Percentiles rank a stretch among this genome's conserved stretches.
Conservation (phyloP, 768 basidiomycete species). For the Lactarius psammicola region DNA sequence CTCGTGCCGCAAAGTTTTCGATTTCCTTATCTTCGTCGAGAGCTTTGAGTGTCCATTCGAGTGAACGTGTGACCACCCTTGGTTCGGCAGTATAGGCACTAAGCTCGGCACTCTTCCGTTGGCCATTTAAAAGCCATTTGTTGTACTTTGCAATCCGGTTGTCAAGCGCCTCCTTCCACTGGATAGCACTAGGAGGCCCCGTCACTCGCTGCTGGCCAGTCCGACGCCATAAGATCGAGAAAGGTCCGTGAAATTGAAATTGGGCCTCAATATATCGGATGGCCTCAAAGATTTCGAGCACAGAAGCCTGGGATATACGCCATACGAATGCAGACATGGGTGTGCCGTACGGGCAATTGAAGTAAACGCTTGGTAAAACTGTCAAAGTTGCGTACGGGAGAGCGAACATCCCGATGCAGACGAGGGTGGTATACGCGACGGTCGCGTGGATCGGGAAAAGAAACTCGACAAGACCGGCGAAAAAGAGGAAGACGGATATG, state of each 20-base stretch:
- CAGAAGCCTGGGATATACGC: not conserved
- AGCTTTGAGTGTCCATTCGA: not conserved
- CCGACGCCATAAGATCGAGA: not conserved
- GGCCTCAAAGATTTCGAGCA: not conserved
- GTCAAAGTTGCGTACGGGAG: not conserved
- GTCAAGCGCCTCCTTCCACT: too few species aligned
- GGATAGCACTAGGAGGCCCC: too few species aligned
- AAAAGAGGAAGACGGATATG: slow-evolving; percentile 8
- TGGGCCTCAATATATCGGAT: not conserved
- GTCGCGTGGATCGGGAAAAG: not conserved
- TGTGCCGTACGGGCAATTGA: slow-evolving; percentile 5
- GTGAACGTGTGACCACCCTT: not conserved
- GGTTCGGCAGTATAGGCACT: not conserved
- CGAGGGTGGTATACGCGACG: not conserved
- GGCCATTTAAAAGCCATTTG: too few species aligned
- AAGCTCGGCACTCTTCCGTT: not conserved
- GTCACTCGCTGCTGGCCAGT: too few species aligned
- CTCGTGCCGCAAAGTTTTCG: not conserved
- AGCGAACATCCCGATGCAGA: not conserved
- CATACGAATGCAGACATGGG: not conserved
- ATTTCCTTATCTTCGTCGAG: not conserved
- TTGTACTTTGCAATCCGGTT: too few species aligned
- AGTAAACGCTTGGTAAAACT: not conserved
- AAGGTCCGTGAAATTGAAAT: not conserved
- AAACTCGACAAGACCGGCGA: not conserved